phyloP scores from a whole-genome alignment of 345 rosid species.

The Hirschfeldia incana region DNA sequence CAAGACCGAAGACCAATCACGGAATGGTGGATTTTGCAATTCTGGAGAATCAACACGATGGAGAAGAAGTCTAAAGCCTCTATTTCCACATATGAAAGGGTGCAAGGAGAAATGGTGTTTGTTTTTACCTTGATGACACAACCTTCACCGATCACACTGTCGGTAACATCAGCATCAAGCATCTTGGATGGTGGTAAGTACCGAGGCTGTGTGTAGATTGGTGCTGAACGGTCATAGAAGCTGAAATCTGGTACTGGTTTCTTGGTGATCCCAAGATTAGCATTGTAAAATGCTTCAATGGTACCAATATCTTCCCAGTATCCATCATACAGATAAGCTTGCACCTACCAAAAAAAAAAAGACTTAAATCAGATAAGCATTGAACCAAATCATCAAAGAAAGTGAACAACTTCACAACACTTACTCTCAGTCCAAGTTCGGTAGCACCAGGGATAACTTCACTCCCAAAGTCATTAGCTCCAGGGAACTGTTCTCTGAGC shows the following conservation, averaged over 20 bases:
- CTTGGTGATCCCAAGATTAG: conserved; percentile 91
- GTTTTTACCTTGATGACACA: conserved; percentile 82
- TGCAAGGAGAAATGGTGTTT: background rate
- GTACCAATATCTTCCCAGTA: conserved; percentile 99
- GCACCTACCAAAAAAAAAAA: conserved; percentile 54
- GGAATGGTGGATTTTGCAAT: conserved; percentile 93
- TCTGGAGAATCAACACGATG: conserved; percentile 44
- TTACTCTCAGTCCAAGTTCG: conserved; percentile 80
- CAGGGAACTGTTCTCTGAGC: conserved; percentile 85
- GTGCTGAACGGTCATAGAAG: conserved; percentile 95
- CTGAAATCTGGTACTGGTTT: conserved; percentile 99
- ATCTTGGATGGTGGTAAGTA: conserved; percentile 96
- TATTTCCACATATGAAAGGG: background rate
- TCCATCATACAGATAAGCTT: conserved; percentile 95
- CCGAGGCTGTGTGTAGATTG: conserved; percentile 95
- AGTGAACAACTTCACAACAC: background rate
- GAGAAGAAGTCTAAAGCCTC: background rate
- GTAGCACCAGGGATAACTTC: conserved; percentile 99
- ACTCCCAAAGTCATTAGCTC: conserved; percentile 98
- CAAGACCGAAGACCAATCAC: conserved; percentile 95
- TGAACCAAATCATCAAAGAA: background rate
- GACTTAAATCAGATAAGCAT: background rate
- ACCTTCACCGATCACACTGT: conserved; percentile 96
- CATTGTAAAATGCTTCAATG: conserved; percentile 95
- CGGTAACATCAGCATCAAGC: conserved; percentile 99